Base-by-base conservation (phyloP, 2,329 filamentous ascomycete genomes). In the Daldinia sp. region DNA sequence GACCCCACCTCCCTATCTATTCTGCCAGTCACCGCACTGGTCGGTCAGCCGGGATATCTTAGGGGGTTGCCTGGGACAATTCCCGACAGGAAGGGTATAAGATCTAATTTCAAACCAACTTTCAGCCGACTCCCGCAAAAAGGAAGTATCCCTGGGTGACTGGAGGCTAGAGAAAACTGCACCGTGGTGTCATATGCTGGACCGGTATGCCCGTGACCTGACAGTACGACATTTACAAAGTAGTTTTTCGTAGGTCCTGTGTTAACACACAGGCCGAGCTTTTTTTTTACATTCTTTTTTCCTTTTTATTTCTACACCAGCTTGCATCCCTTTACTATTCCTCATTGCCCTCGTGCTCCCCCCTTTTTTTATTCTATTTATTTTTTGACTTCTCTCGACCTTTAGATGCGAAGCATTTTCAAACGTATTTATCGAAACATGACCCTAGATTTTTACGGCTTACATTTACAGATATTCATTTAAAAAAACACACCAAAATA, bases 131-230 rank as follows among this genome's bases (percentile, higher is more conserved):
- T n/a, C 48, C 48, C 48, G 48, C 9, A 51, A 51, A 51, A 51
- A 51, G 48, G 48, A 51, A 30, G 48, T 51, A 51, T 30, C 48
- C 48, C 48, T 51, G 48, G 48, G 48, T 51, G 48, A 51, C 48
- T n/a, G 28, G 48, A 51, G 48, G 48, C 48, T 51, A 51, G 48
- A 51, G 48, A 51, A 51, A 51, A 51, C 28, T 33, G 28, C 48
- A 51, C 48, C 48, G 48, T 30, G 23, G 28, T 30, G 23, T 51
- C 46, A 51, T 51, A 51, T 51, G 46, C 26, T 51, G 28, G 48
- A 53, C 48, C 48, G 48, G 48, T 53, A 53, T 53, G 26, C 48
- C 48, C 48, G 48, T 53, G 48, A 53, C 48, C 35, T 18, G 48
- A 53, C 28, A 53, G 26, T 53, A 53, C 28, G 48, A 53, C 4